phyloP scores from a whole-genome alignment of 2,329 filamentous ascomycete species.

The Raffaelea deltoideospora region DNA sequence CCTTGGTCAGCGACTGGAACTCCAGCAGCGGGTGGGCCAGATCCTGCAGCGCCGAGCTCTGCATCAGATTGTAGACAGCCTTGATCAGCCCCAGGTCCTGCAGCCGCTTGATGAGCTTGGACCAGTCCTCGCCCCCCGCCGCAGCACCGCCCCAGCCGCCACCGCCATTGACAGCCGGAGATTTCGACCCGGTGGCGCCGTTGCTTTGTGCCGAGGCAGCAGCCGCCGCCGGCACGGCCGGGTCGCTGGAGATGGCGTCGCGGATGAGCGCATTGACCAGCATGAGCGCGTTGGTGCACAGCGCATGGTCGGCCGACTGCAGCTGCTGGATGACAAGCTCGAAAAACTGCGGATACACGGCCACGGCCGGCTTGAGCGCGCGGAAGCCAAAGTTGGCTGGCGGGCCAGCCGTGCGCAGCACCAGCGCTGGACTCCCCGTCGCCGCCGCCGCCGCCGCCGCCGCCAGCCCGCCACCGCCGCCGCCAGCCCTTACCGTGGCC shows the following conservation, averaged over 20 bases:
- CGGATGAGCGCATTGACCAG: conserved; percentile 90
- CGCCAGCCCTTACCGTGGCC: conserved; percentile 23
- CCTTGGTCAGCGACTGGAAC: conserved; percentile 83
- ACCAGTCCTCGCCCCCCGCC: conserved; percentile 57
- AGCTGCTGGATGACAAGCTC: conserved; percentile 86
- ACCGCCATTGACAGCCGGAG: too few species aligned
- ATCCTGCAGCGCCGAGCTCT: conserved; percentile 82
- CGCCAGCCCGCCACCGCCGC: too few species aligned
- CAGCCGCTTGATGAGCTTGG: conserved; percentile 82
- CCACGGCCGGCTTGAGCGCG: conserved; percentile 80
- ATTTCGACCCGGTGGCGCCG: conserved; percentile 9
- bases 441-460: background rate
- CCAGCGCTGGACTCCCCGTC: conserved; percentile 5
- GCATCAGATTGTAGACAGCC: conserved; percentile 85
- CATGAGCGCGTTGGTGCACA: conserved; percentile 91
- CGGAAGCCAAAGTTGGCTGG: conserved; percentile 75
- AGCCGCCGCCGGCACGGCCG: conserved; percentile 20
- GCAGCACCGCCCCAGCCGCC: conserved; percentile 9
- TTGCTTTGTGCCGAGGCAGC: background rate
- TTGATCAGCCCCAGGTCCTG: conserved; percentile 90
- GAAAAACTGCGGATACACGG: conserved; percentile 83
- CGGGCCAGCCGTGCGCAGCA: conserved; percentile 21
- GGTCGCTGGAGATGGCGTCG: conserved; percentile 69
- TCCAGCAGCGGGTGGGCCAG: conserved; percentile 79
- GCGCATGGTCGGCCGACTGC: conserved; percentile 83